Base-by-base conservation (phyloP, 1,284 basidiomycete species). In the Inonotus hispidus region DNA sequence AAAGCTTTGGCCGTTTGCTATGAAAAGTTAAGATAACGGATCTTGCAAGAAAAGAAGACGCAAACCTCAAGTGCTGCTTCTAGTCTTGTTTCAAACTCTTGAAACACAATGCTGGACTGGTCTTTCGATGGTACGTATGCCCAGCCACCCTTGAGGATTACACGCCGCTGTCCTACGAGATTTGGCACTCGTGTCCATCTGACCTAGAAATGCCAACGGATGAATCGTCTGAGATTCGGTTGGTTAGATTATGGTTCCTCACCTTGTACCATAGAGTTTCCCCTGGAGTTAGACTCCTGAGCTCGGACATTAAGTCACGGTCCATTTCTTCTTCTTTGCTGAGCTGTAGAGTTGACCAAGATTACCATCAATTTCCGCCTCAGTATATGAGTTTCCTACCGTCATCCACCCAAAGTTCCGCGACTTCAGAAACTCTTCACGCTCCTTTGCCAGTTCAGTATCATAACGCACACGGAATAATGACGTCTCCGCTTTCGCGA, bases 161-260 rank as follows among this genome's bases (percentile, higher is more conserved):
- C 93, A 58, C 80, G 82, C n/a, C 97, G 80, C 70, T 82, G 86
- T 66, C 90, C 90, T 6, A 99, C 88, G 3, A 99, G 82, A 71
- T 98, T 95, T 1, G 93, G 92, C 1, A 99, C 96, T 58, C 88
- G 85, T 3, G 89, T 94, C 97, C 97, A 99, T 70, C 74, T 78
- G 21, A 84, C 83, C 82, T 83, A 59, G 21, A 39, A n/a, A 53
- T 23, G 29, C 39, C 43, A 29, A 16, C 27, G 11, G 38, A 38
- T 45, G 46, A 46, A 14, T 45, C n/a, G 56, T 10, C 14, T 27
- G 32, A 52, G 35, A 38, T 55, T 43, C 37, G 49, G 4, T 13
- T 47, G 32, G 11, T 13, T 27, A 27, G 19, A 4, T 19, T 43
- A 43, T n/a, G 2, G 45, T 43, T 14, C n/a, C 53, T 53, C 41